phyloP scores from a whole-genome alignment of 2,329 filamentous ascomycete species.

The Aureobasidium mangrovei region DNA sequence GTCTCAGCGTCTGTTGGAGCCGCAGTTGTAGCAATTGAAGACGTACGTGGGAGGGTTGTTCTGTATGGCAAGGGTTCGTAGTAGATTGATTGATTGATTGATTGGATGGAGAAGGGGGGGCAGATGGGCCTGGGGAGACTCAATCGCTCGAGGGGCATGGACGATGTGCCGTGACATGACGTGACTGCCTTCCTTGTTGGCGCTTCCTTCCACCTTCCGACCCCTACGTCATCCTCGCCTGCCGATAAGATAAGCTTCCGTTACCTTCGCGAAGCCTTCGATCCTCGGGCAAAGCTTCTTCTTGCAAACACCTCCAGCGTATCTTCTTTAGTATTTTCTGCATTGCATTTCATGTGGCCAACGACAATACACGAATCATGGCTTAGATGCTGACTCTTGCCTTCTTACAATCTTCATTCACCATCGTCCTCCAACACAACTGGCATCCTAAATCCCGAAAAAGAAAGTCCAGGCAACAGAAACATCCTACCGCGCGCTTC shows the following conservation, averaged over 20 bases:
- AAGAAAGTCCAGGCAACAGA: slow-evolving; percentile 7
- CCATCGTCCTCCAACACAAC: background rate
- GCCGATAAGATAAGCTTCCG: too few species aligned
- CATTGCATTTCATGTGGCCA: too few species aligned
- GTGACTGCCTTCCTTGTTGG: background rate
- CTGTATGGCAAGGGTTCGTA: background rate
- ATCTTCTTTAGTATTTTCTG: too few species aligned
- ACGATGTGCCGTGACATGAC: background rate
- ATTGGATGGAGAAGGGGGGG: background rate
- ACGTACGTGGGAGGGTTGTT: background rate
- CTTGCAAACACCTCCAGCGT: too few species aligned
- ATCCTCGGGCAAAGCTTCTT: too few species aligned
- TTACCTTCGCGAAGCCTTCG: too few species aligned
- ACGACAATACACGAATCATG: too few species aligned
- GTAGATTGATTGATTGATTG: background rate
- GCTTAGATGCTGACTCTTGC: too few species aligned
- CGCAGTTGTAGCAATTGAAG: too few species aligned
- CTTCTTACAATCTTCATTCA: too few species aligned
- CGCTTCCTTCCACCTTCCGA: background rate
- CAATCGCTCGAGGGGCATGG: background rate
- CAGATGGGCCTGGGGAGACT: background rate
- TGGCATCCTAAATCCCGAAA: background rate
- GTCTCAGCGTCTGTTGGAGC: background rate
- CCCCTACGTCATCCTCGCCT: background rate
- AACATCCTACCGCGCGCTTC: background rate